These are phyloP conservation scores for Lyophyllum shimeji DNA, from an alignment of 768 basidiomycete species.

Conservation along the genomic window DNA sequence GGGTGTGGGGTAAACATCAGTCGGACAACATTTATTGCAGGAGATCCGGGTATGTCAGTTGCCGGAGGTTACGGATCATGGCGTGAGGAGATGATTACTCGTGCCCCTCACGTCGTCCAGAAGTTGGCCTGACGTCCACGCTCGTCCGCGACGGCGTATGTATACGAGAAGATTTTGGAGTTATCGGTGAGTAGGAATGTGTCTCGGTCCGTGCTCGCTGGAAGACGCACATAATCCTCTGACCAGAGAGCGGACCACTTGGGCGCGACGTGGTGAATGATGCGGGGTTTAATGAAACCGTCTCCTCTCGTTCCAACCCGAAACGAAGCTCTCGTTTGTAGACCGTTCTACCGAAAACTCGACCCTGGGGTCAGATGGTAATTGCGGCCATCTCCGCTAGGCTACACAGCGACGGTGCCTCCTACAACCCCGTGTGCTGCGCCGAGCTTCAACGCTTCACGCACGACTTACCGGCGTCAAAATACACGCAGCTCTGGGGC, in stretches of 20 bases:
- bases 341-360: background rate
- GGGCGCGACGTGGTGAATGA: background rate
- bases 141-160: background rate
- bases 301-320: background rate
- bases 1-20: background rate
- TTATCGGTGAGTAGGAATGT: background rate
- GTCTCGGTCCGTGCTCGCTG: too few species aligned
- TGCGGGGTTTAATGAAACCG: background rate
- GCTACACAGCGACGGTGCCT: too few species aligned
- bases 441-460: too few species aligned
- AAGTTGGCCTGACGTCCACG: background rate
- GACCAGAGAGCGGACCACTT: too few species aligned
- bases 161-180: background rate
- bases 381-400: too few species aligned
- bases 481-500: too few species aligned
- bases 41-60: conserved; percentile 14
- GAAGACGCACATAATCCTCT: too few species aligned
- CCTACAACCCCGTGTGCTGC: too few species aligned
- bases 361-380: too few species aligned
- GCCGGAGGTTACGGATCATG: background rate
- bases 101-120: background rate
- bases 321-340: background rate
- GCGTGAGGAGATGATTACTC: background rate
- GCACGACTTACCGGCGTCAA: too few species aligned
- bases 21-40: background rate